These are phyloP conservation scores for Hypoxylon rickii DNA, from an alignment of 495 filamentous ascomycete genomes.

Conservation along the genomic window DNA sequence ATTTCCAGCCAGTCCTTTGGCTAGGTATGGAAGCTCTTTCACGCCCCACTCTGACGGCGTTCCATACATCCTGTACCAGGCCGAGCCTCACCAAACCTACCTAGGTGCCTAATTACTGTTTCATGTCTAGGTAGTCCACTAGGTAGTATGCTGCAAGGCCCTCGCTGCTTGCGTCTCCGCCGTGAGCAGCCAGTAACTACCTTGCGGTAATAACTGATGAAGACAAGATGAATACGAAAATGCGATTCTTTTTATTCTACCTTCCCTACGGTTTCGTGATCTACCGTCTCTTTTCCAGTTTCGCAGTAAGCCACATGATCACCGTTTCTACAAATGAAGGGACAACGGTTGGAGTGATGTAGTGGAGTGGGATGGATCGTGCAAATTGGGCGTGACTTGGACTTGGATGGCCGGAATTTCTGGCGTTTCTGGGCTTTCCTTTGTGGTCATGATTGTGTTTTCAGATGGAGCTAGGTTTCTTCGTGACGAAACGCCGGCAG, in stretches of 20 bases:
- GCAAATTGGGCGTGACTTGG: not conserved
- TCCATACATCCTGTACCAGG: not conserved
- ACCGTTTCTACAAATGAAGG: too few relatives aligned
- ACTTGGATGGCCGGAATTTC: not conserved
- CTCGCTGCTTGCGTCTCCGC: not conserved
- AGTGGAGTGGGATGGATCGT: not conserved
- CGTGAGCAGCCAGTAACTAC: not conserved
- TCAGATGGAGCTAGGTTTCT: too few relatives aligned
- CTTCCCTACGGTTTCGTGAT: too few relatives aligned
- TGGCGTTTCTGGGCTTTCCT: slow-evolving; percentile 14
- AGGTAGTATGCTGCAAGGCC: not conserved
- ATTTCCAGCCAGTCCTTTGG: not conserved
- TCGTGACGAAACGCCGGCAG: slow-evolving; percentile 1
- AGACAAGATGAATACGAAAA: slow-evolving; percentile 15
- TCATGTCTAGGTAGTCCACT: slow-evolving; percentile 4
- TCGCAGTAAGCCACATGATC: too few relatives aligned
- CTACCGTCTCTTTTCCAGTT: too few relatives aligned
- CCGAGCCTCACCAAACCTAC: not conserved
- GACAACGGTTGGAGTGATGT: too few relatives aligned
- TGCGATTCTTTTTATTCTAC: too few relatives aligned
- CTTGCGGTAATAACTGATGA: not conserved
- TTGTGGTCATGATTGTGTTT: not conserved
- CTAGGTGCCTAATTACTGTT: not conserved
- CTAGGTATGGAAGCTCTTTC: too few relatives aligned
- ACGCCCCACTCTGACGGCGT: not conserved